Percentiles rank a stretch among this genome's conserved stretches.
These are phyloP conservation scores for Triadica sebifera DNA, from an alignment of 345 rosid genomes.

Conservation along the genomic window DNA sequence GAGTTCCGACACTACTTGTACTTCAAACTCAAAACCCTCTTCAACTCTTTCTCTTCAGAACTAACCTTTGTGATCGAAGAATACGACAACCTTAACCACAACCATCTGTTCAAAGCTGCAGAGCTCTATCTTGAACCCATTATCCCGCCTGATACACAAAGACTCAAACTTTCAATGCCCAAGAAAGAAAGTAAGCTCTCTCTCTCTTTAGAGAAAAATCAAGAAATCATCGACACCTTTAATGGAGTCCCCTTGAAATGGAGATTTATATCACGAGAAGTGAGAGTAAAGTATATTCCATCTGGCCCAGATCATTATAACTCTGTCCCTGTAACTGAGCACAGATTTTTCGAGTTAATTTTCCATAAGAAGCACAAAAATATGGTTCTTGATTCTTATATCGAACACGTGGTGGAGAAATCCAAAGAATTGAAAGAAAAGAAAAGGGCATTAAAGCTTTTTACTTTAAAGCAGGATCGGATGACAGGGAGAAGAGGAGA, in stretches of 20 bases:
- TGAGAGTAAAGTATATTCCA: neutral
- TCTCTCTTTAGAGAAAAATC: slow-evolving; percentile 20
- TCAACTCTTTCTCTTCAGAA: slow-evolving; percentile 22
- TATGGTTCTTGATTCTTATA: slow-evolving; percentile 24
- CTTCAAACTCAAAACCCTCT: slow-evolving; percentile 17
- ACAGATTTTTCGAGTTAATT: slow-evolving; percentile 24
- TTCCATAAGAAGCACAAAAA: slow-evolving; percentile 39
- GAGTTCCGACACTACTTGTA: slow-evolving; percentile 34
- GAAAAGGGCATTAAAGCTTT: slow-evolving; percentile 27
- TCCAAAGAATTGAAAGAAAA: slow-evolving; percentile 17
- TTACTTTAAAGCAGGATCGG: slow-evolving; percentile 20
- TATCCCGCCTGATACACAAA: slow-evolving; percentile 18
- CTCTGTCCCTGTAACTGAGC: neutral
- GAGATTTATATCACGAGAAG: slow-evolving; percentile 18
- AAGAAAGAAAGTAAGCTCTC: slow-evolving; percentile 18
- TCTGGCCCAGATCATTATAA: neutral
- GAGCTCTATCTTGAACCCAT: slow-evolving; percentile 41
- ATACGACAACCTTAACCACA: slow-evolving; percentile 32
- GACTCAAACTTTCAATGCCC: slow-evolving; percentile 24
- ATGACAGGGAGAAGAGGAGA: slow-evolving; percentile 1
- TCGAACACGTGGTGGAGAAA: slow-evolving; percentile 24
- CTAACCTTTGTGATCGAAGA: slow-evolving; percentile 38
- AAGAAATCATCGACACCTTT: slow-evolving; percentile 31
- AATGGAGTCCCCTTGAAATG: slow-evolving; percentile 35
- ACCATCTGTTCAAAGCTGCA: slow-evolving; percentile 36